These are phyloP conservation scores for Odontarrhena argentea DNA, from an alignment of 345 rosid genomes.

Conservation along the genomic window DNA sequence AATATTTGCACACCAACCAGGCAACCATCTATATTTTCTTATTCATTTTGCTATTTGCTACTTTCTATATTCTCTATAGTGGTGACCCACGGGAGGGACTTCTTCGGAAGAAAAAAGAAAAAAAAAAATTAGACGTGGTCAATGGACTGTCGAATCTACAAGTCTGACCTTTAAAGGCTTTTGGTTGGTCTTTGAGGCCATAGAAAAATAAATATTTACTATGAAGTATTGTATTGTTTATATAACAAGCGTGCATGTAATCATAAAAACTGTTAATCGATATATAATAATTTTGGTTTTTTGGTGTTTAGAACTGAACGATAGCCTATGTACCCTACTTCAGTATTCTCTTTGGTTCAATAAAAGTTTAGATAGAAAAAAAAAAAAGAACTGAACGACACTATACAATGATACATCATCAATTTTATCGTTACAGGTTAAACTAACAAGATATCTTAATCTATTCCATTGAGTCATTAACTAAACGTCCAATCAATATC, in stretches of 20 bases:
- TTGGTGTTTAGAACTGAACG: no score
- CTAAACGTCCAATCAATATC: slow-evolving; percentile 31
- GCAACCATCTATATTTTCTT: slow-evolving; percentile 2
- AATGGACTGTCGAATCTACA: slow-evolving; percentile 27
- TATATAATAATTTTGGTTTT: slow-evolving; percentile 18
- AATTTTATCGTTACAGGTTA: no score
- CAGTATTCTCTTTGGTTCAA: no score
- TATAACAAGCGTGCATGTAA: no score
- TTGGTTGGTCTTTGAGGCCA: slow-evolving; percentile 8
- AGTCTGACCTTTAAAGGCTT: slow-evolving; percentile 29
- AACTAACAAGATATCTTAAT: no score
- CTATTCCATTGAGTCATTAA: neutral
- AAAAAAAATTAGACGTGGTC: slow-evolving; percentile 29
- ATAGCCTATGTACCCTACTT: no score
- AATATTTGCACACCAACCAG: slow-evolving; percentile 2
- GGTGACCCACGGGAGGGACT: slow-evolving; percentile 37
- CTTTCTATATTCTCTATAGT: slow-evolving; percentile 23
- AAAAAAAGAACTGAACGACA: no score
- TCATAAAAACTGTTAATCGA: no score
- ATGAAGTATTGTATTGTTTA: no score
- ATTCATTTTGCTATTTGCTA: slow-evolving; percentile 3
- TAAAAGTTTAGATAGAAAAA: no score
- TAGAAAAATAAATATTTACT: no score
- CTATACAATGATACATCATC: no score
- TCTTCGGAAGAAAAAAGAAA: neutral